These are phyloP conservation scores for Stephania japonica DNA, from an alignment of 164 flowering plant species.

Conservation along the genomic window DNA sequence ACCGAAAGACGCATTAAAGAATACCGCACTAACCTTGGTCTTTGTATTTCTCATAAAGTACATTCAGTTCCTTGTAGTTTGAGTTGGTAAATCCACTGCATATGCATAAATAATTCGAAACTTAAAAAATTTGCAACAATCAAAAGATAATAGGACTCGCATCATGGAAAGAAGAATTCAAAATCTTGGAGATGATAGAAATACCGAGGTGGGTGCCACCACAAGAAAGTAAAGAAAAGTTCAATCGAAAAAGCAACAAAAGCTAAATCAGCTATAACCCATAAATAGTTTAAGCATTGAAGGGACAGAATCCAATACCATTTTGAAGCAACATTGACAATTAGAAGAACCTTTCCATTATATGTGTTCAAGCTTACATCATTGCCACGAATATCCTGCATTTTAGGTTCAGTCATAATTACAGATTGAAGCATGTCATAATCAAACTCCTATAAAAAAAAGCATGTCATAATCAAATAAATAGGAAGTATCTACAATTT, in stretches of 20 bases:
- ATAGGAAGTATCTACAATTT: no score
- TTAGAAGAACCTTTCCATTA: conserved; percentile 76
- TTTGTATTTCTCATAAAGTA: conserved; percentile 73
- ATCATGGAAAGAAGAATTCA: neutral
- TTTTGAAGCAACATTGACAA: conserved; percentile 93
- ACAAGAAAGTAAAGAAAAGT: neutral
- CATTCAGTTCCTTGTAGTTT: conserved; percentile 81
- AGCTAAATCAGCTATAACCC: no score
- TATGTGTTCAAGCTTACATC: conserved; percentile 66
- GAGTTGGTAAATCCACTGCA: conserved; percentile 77
- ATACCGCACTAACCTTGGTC: conserved; percentile 48
- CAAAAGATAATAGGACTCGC: neutral
- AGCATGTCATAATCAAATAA: no score
- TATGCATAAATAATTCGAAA: neutral
- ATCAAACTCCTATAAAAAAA: no score
- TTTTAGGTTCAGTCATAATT: neutral
- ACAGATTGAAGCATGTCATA: neutral
- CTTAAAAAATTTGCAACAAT: neutral
- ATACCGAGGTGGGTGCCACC: neutral
- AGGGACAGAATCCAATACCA: conserved; percentile 39
- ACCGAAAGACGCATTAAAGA: neutral
- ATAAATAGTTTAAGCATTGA: neutral
- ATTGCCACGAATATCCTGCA: conserved; percentile 72
- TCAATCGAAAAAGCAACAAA: neutral
- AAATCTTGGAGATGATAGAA: neutral